Evolutionary conservation across 768 basidiomycete species (phyloP), one percentile per base, ranked within the genome.

Genomic region (Boletus rubescentipes): DNA sequence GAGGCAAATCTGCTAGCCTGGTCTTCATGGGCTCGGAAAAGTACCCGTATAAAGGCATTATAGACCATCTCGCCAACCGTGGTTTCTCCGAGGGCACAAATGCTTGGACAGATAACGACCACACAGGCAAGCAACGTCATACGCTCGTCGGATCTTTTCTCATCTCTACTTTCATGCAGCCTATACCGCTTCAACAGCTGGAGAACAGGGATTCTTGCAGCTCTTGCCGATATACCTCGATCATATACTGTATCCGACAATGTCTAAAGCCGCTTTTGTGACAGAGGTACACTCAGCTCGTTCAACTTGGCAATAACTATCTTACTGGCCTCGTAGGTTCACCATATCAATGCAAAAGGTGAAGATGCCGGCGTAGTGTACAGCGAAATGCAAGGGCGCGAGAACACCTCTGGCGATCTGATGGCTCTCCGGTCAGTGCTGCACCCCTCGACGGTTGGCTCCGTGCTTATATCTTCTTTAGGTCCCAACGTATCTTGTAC

Each of bases 311-410:
- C 36, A 46, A 43, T 35, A 43, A 14, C 57, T 52, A 40, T 37
- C 21, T 63, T 39, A 34, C n/a, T 16, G 26, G n/a, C n/a, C 34
- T 55, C 38, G 10, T 60, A 91, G 89, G 87, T 99, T n/a, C 92
- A 98, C 69, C 93, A 98, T 70, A 85, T 98, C 59, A 90, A 98
- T 69, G 81, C 81, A 2, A 85, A 91, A 65, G 96, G 93, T 9
- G 84, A 95, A 61, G 84, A 98, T 65, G 89, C 91, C 15, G 97
- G 97, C 35, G 97, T 99, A 1, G 96, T 98, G 10, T 98, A 97
- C 71, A 90, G 89, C 65, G 91, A 94, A 74, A 97, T 97, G 94
- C 92, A 95, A 73, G 94, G 93, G 2, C 81, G 96, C 43, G 88
- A 98, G 75, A 98, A 98, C 65, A 93, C 91, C 0, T 84, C 91